These are phyloP conservation scores for Bruguiera sexangula DNA, from an alignment of 345 rosid genomes.

Conservation along the genomic window DNA sequence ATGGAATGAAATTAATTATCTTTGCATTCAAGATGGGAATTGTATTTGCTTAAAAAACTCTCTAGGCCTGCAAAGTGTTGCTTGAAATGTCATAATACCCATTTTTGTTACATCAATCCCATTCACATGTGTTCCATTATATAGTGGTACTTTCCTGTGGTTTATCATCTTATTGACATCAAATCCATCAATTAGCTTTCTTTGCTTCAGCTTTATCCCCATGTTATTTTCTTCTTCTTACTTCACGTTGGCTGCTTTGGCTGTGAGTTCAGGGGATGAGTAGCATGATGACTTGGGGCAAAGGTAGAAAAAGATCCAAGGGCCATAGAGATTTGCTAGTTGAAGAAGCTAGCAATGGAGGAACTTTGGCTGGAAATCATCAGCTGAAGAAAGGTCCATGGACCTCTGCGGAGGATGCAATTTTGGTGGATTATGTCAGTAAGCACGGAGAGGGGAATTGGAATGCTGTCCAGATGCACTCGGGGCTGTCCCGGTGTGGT, in stretches of 20 bases:
- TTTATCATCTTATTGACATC: too few relatives aligned
- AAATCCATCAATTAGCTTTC: not conserved
- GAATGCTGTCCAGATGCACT: constrained; percentile 62
- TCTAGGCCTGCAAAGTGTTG: too few relatives aligned
- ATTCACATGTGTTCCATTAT: not conserved
- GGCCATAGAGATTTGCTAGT: constrained; percentile 10
- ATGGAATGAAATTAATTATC: too few relatives aligned
- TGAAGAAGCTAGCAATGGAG: constrained; percentile 25
- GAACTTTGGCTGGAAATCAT: constrained; percentile 19
- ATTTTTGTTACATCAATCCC: not conserved
- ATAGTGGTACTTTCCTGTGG: not conserved
- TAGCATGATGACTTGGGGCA: constrained; percentile 17
- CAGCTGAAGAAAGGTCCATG: constrained; percentile 53
- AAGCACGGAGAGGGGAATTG: constrained; percentile 66
- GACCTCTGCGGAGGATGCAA: constrained; percentile 51
- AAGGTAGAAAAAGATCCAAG: constrained; percentile 20
- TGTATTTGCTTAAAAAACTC: too few relatives aligned
- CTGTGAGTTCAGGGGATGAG: constrained; percentile 9
- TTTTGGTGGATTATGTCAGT: constrained; percentile 46
- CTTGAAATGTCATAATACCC: not conserved
- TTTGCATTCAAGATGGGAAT: too few relatives aligned
- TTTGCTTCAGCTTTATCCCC: not conserved
- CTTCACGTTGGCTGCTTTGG: not conserved
- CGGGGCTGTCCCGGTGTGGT: constrained; percentile 50
- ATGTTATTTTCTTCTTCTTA: not conserved